Evolutionary conservation across 2,329 filamentous ascomycete genomes (phyloP).

Genomic region (Exophiala alcalophila): DNA sequence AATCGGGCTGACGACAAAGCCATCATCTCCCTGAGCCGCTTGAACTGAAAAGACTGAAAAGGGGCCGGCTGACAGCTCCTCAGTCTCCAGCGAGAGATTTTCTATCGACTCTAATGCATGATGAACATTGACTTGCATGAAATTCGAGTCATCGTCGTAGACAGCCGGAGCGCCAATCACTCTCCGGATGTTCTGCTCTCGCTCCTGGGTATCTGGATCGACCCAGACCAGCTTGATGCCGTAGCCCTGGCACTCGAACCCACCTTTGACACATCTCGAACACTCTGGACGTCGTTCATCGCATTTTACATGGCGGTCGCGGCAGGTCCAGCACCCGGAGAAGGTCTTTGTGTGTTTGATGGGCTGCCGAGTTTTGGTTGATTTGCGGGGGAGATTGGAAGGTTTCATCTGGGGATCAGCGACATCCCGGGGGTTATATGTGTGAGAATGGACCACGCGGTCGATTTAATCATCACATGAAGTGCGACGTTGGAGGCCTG

Average conservation of each 20-base stretch:
- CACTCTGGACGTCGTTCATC: constrained; percentile 32
- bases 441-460: background rate
- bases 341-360: constrained; percentile 27
- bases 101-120: constrained; percentile 22
- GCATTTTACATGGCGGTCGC: constrained; percentile 31
- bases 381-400: constrained; percentile 6
- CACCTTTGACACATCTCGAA: constrained; percentile 31
- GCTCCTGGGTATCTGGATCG: constrained; percentile 21
- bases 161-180: constrained; percentile 20
- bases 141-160: constrained; percentile 19
- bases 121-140: constrained; percentile 18
- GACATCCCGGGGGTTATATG: constrained; percentile 4
- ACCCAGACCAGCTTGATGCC: constrained; percentile 26
- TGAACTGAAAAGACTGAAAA: constrained; percentile 19
- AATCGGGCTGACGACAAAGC: too few species aligned
- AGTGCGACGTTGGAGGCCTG: too few species aligned
- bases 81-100: constrained; percentile 1
- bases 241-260: constrained; percentile 34
- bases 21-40: too few species aligned
- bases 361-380: constrained; percentile 17
- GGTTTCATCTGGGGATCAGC: constrained; percentile 14
- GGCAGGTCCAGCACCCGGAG: constrained; percentile 26
- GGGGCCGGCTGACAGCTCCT: constrained; percentile 14
- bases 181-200: constrained; percentile 25
- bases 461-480: too few species aligned